Evolutionary conservation across 768 basidiomycete species (phyloP).

Genomic region (Porphyrellus cyaneotinctus): DNA sequence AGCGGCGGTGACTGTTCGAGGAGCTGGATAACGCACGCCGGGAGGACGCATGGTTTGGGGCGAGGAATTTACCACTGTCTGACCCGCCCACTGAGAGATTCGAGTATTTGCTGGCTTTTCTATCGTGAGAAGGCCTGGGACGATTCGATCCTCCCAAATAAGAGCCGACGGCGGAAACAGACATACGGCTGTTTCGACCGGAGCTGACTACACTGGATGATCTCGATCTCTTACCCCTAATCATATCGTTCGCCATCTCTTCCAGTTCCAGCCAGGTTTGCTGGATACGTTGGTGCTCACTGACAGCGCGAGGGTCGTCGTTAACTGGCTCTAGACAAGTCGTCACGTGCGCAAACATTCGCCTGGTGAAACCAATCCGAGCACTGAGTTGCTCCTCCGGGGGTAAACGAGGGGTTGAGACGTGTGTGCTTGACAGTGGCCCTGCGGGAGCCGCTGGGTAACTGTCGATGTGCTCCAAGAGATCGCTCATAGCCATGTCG

Average conservation of each 20-base stretch:
- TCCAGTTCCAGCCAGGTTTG: constrained; percentile 81
- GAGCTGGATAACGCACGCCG: constrained; percentile 51
- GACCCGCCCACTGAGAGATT: constrained; percentile 29
- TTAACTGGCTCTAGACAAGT: constrained; percentile 39
- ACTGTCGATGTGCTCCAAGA: constrained; percentile 83
- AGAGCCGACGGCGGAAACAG: constrained; percentile 40
- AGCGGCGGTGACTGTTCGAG: constrained; percentile 42
- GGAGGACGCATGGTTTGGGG: constrained; percentile 42
- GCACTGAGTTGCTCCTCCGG: constrained; percentile 66
- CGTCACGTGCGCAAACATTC: constrained; percentile 45
- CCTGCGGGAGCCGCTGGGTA: constrained; percentile 61
- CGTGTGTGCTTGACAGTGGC: constrained; percentile 48
- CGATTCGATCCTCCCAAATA: constrained; percentile 19
- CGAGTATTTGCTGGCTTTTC: constrained; percentile 29
- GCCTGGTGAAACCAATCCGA: constrained; percentile 61
- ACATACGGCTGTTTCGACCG: constrained; percentile 53
- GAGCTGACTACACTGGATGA: constrained; percentile 65
- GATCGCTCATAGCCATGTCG: constrained; percentile 76
- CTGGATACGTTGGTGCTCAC: constrained; percentile 61
- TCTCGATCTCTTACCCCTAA: constrained; percentile 58
- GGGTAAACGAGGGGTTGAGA: constrained; percentile 37
- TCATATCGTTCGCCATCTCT: constrained; percentile 73
- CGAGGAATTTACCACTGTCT: constrained; percentile 40
- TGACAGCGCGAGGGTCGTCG: constrained; percentile 56
- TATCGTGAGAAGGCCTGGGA: constrained; percentile 13